These are phyloP conservation scores for Exophiala oligosperma DNA, from an alignment of 2,329 filamentous ascomycete genomes.

Conservation along the genomic window DNA sequence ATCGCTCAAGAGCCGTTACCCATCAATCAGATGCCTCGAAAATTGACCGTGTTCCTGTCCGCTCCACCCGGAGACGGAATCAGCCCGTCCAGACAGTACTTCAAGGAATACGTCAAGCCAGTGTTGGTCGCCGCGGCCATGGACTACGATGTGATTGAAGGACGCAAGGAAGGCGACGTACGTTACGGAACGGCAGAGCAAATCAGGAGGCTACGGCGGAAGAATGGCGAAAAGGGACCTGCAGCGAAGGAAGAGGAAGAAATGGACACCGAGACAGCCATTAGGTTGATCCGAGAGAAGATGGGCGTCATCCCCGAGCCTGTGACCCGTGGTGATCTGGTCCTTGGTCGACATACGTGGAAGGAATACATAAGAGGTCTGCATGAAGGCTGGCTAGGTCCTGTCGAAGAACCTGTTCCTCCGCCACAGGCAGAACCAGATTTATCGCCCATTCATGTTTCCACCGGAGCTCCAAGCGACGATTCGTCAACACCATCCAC, in stretches of 20 bases:
- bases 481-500: constrained; percentile 22
- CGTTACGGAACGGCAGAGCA: constrained; percentile 82
- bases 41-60: constrained; percentile 81
- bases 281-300: constrained; percentile 64
- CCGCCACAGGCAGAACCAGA: constrained; percentile 27
- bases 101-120: constrained; percentile 93
- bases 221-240: constrained; percentile 57
- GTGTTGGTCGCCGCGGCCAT: constrained; percentile 84
- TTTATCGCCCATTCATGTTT: constrained; percentile 30
- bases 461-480: constrained; percentile 33
- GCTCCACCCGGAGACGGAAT: constrained; percentile 85
- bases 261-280: constrained; percentile 57
- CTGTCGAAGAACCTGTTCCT: constrained; percentile 62
- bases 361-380: constrained; percentile 93
- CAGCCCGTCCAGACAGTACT: constrained; percentile 85
- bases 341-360: constrained; percentile 91
- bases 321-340: constrained; percentile 77
- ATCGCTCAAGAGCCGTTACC: constrained; percentile 75
- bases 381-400: constrained; percentile 95
- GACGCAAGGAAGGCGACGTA: constrained; percentile 87
- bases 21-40: constrained; percentile 73
- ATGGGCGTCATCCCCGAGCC: constrained; percentile 70
- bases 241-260: constrained; percentile 47
- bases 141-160: constrained; percentile 96
- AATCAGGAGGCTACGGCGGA: constrained; percentile 67